Evolutionary conservation across 352 stramenopile species (phyloP), one percentile per base, ranked within the genome.

Genomic region (Pythium oligandrum): DNA sequence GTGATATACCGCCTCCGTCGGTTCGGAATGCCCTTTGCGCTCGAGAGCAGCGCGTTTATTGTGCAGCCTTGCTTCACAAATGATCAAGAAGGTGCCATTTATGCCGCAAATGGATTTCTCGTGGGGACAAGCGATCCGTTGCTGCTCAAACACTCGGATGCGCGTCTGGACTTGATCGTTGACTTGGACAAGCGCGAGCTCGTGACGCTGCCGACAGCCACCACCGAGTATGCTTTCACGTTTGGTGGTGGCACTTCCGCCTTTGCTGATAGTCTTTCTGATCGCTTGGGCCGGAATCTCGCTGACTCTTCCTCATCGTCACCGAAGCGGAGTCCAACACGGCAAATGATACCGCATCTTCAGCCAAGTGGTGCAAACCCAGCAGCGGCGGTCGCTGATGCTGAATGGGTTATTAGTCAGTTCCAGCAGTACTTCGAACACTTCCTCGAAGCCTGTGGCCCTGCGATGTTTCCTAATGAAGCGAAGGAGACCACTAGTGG

Each of bases 341-440:
- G 17, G 17, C 17, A 26, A 26, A 26, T 26, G 17, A 26, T 26
- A 26, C 17, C 17, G 17, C 4, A 66, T 51, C 38, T 44, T 58
- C 5, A 34, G 53, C 8, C 45, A 58, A 26, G 48, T 53, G 3
- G 48, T 52, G 9, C 60, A 48, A 30, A 57, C 54, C 17, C 9
- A 30, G 17, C 43, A 11, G 9, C 1, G 9, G 17, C 17, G 43
- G 43, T 48, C 43, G 66, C 69, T 0, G 78, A 92, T 43, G 63
- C 75, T 3, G 71, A 85, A 26, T 92, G 78, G 76, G 56, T 88
- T 0, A 58, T 88, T 4, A 51, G 50, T 1, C 75, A 88, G 53
- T 87, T 85, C 40, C 76, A 78, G 48, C 49, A 48, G 9, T 88
- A 86, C 59, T 87, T 87, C 57, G 74, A 87, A 33, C 63, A 75